phyloP scores from a whole-genome alignment of 768 basidiomycete species.

The Mycena venus region DNA sequence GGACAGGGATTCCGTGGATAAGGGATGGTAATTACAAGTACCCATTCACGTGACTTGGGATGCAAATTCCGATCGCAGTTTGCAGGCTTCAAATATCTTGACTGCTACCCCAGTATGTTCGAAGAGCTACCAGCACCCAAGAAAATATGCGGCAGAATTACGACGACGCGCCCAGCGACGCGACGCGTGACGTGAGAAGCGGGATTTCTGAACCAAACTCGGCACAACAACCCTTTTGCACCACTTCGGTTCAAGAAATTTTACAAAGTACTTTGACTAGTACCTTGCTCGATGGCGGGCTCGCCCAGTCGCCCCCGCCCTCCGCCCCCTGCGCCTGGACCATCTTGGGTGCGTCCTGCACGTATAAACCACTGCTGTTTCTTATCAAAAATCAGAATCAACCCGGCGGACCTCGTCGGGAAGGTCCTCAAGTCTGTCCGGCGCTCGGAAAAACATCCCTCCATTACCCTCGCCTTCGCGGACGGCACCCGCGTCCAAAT shows the following conservation, averaged over 20 bases:
- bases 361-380: not conserved
- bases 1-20: too few species aligned
- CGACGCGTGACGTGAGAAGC: not conserved
- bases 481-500: constrained; percentile 62
- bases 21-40: too few species aligned
- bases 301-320: constrained; percentile 47
- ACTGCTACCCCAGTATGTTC: too few species aligned
- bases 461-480: constrained; percentile 60
- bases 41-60: too few species aligned
- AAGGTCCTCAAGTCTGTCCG: constrained; percentile 56
- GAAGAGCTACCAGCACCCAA: too few species aligned
- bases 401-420: constrained; percentile 58
- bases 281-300: constrained; percentile 2
- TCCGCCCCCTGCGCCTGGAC: constrained; percentile 48
- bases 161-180: too few species aligned
- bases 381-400: constrained; percentile 42
- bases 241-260: not conserved
- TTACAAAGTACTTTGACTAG: not conserved
- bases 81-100: too few species aligned
- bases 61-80: too few species aligned
- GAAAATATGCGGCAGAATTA: too few species aligned
- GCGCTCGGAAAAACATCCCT: constrained; percentile 59
- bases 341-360: constrained; percentile 42
- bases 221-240: not conserved
- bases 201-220: not conserved